Base-by-base conservation (phyloP, 352 stramenopile genomes). In the Globisporangium parvum region DNA sequence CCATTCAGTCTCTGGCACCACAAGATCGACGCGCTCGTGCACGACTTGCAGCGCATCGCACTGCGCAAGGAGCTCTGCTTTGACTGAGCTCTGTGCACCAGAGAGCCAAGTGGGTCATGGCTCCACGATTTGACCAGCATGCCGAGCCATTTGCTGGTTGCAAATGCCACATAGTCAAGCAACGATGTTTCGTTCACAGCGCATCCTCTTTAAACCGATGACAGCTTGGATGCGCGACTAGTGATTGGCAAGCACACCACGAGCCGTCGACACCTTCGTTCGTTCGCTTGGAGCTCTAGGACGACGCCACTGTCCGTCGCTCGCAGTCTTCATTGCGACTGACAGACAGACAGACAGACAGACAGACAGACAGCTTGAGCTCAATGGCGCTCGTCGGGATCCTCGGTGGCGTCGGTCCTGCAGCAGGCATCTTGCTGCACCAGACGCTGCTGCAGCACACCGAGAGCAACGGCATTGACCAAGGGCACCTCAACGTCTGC, bases 391-490 rank as follows among this genome's bases (percentile, higher is more conserved):
- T 77, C 63, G 70, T 84, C 26, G 73, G 73, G 35, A 79, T 84
- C 53, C 62, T 66, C 39, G 73, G 73, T n/a, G 73, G 73, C 47
- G 66, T 75, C 11, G 73, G 73, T 2, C 73, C 73, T 0, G 73
- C 73, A 6, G 73, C 73, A 8, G 73, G 73, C 18, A 67, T 84
- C 15, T 51, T 84, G 52, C 52, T 84, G n/a, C 73, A 84, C 55
- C 73, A 84, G 54, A 68, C 63, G 26, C 74, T 84, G 33, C 56
- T 84, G 24, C 62, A 74, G 54, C 66, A 80, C 44, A 84, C 73
- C 1, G 62, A 69, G 18, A 84, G 66, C 59, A 42, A 63, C 15
- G 73, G 73, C 21, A n/a, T 74, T 6, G 73, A 84, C 53, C 66
- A 80, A 40, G 73, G 73, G 31, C 73, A 84, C 55, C 55, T 84